These are phyloP conservation scores for Phytophthora cryptogea DNA, from an alignment of 352 stramenopile species.

Conservation along the genomic window DNA sequence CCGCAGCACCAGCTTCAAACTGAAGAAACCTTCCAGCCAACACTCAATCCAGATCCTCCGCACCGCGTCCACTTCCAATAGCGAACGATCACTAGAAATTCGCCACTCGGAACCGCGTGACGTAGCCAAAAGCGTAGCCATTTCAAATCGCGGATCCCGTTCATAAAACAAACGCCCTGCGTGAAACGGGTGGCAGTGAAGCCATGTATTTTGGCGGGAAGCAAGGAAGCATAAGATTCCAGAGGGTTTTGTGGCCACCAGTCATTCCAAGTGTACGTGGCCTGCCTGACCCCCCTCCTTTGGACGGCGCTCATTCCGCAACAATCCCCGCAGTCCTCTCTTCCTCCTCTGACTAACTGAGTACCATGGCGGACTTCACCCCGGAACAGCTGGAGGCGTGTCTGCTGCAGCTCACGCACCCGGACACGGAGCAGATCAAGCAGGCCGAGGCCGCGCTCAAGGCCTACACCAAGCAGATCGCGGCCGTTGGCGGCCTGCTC, in stretches of 20 bases:
- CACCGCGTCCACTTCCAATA: constrained; percentile 18
- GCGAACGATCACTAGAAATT: neutral
- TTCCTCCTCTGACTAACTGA: constrained; percentile 11
- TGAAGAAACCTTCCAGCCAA: neutral
- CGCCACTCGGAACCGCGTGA: constrained; percentile 1
- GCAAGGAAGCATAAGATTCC: constrained; percentile 20
- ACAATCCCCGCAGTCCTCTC: constrained; percentile 17
- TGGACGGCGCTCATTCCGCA: constrained; percentile 27
- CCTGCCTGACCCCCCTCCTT: neutral
- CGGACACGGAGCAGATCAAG: constrained; percentile 96
- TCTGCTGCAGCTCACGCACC: constrained; percentile 91
- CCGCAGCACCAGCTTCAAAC: constrained; percentile 16
- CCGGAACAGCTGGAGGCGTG: constrained; percentile 87
- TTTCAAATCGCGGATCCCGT: constrained; percentile 19
- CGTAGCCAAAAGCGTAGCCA: constrained; percentile 28
- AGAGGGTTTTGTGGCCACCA: constrained; percentile 35
- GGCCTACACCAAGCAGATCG: constrained; percentile 91
- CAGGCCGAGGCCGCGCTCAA: constrained; percentile 94
- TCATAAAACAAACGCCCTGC: constrained; percentile 14
- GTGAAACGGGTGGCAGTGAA: constrained; percentile 21
- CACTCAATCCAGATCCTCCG: neutral
- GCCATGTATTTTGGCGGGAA: constrained; percentile 35
- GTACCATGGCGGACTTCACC: constrained; percentile 75
- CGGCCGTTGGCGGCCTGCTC: constrained; percentile 86
- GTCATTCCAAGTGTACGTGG: constrained; percentile 30